A percentile compares a stretch with the other conserved stretches of the same genome.
Evolutionary conservation across 2,329 filamentous ascomycete species (phyloP).

Genomic region (Zelopaecilomyces penicillatus): DNA sequence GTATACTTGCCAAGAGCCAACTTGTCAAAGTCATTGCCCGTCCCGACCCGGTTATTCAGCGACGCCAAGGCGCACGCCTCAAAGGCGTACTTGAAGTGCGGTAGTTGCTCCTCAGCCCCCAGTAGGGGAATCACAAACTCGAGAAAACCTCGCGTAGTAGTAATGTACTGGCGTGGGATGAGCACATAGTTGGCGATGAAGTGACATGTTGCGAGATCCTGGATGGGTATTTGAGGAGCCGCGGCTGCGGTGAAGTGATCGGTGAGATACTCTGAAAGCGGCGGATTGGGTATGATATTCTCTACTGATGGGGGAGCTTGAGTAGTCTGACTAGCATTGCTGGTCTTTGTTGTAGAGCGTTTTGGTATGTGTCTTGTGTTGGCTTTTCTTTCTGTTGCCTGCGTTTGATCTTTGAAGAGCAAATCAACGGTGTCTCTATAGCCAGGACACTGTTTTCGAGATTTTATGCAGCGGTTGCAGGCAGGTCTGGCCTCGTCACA

Average conservation of each 20-base stretch:
- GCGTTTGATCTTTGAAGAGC: conserved; percentile 60
- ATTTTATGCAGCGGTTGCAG: conserved; percentile 56
- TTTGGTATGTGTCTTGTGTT: conserved; percentile 42
- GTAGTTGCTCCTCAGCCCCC: conserved; percentile 26
- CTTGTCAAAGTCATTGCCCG: conserved; percentile 22
- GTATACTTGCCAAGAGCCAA: conserved; percentile 43
- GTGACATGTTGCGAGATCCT: conserved; percentile 48
- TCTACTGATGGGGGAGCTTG: conserved; percentile 10
- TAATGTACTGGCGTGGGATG: conserved; percentile 33
- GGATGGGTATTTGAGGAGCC: conserved; percentile 32
- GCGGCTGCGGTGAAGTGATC: conserved; percentile 14
- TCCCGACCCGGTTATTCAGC: conserved; percentile 40
- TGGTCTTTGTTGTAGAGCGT: conserved; percentile 11
- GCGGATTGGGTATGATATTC: conserved; percentile 17
- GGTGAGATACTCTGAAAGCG: conserved; percentile 3
- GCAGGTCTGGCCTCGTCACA: conserved; percentile 59
- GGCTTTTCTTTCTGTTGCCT: conserved; percentile 53
- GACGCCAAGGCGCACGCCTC: conserved; percentile 50
- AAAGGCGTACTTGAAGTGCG: conserved; percentile 47
- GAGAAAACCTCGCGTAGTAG: conserved; percentile 43
- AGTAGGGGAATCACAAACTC: conserved; percentile 50
- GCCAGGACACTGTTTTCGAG: conserved; percentile 52
- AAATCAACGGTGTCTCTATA: conserved; percentile 62
- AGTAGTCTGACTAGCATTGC: conserved; percentile 5
- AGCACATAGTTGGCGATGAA: conserved; percentile 54